These are phyloP conservation scores for Musa beccarii DNA, from an alignment of 176 grass and related monocot species.

Conservation along the genomic window DNA sequence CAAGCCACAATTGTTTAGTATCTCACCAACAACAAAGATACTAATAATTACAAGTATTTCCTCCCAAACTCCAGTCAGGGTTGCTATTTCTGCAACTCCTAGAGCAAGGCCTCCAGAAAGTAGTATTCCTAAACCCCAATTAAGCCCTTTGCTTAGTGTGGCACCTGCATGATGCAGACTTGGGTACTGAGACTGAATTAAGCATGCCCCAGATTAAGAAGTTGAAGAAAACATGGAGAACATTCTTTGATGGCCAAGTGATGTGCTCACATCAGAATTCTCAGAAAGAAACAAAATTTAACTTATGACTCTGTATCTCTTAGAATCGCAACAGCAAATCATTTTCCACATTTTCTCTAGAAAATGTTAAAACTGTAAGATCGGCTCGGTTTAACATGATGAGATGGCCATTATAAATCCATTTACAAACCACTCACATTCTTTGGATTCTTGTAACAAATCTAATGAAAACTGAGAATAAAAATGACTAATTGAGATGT, in stretches of 20 bases:
- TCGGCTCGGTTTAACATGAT: neutral
- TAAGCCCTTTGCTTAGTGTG: slow-evolving; percentile 91
- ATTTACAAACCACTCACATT: too few relatives aligned
- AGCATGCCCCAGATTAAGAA: neutral
- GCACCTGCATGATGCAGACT: slow-evolving; percentile 47
- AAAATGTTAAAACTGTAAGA: neutral
- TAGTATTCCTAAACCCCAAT: slow-evolving; percentile 71
- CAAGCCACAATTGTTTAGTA: neutral
- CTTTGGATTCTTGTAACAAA: too few relatives aligned
- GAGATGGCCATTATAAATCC: neutral
- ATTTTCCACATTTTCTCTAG: neutral
- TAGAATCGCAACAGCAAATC: neutral
- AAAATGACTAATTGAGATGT: too few relatives aligned
- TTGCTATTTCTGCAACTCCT: slow-evolving; percentile 52
- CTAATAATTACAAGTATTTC: slow-evolving; percentile 66
- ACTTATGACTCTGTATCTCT: too few relatives aligned
- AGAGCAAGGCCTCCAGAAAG: slow-evolving; percentile 81
- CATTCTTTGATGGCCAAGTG: neutral
- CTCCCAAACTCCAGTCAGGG: slow-evolving; percentile 43
- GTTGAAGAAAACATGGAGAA: neutral
- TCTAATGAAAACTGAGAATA: too few relatives aligned
- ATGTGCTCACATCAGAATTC: neutral
- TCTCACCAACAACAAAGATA: slow-evolving; percentile 63
- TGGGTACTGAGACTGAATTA: neutral
- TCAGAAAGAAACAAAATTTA: neutral